These are phyloP conservation scores for Penicillium thymicola DNA, from an alignment of 2,329 filamentous ascomycete genomes.

Conservation along the genomic window DNA sequence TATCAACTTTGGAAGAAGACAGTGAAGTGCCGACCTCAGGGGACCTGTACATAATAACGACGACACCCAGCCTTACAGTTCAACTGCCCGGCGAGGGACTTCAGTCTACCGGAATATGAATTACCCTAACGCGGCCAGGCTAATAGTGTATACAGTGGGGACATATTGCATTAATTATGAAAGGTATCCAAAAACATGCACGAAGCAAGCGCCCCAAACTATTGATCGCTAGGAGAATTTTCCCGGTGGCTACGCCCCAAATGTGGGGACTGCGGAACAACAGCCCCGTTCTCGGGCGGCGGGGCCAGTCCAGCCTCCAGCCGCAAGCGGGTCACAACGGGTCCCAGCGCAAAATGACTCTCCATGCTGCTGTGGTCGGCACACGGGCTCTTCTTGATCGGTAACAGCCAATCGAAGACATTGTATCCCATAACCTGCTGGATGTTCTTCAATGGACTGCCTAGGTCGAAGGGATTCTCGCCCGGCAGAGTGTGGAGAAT, in stretches of 20 bases:
- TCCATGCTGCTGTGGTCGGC: conserved; percentile 61
- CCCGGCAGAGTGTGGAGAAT: conserved; percentile 70
- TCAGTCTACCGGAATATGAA: not conserved
- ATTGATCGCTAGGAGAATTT: not conserved
- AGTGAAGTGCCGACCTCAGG: not conserved
- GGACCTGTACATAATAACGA: not conserved
- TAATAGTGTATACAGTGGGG: not conserved
- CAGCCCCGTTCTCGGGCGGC: conserved; percentile 4
- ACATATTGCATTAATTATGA: not conserved
- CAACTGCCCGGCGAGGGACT: not conserved
- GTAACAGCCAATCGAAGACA: conserved; percentile 74
- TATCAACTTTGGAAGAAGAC: not conserved
- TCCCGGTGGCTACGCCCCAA: conserved; percentile 1
- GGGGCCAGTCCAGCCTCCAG: conserved; percentile 41
- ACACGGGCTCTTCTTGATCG: conserved; percentile 71
- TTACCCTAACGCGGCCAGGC: not conserved
- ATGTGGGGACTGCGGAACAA: not conserved
- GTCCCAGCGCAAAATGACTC: conserved; percentile 67
- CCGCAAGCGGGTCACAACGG: conserved; percentile 57
- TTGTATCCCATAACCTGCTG: conserved; percentile 73
- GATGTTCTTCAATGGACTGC: conserved; percentile 64
- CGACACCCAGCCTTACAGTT: not conserved
- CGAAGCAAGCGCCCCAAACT: not conserved
- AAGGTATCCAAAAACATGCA: not conserved
- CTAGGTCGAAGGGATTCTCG: conserved; percentile 84